Evolutionary conservation across 257 asterid genomes (phyloP).

Genomic region (Solanum pimpinellifolium): DNA sequence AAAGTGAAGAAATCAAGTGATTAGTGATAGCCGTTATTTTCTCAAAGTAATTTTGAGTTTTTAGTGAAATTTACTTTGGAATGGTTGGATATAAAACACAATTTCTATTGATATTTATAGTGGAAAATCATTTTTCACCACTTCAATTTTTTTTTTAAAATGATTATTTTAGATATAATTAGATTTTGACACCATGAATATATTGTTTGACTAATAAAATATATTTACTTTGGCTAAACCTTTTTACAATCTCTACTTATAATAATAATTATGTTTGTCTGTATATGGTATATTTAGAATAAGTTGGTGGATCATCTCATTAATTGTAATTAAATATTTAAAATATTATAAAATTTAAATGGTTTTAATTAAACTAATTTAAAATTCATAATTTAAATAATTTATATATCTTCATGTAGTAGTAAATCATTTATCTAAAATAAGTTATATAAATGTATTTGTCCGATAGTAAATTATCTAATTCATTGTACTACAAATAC

Average conservation of each 20-base stretch:
- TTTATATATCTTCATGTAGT: no score
- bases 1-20: neutral
- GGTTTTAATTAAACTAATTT: neutral
- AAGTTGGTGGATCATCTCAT: neutral
- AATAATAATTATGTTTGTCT: neutral
- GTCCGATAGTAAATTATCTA: neutral
- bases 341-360: no score
- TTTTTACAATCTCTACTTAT: neutral
- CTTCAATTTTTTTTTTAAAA: no score
- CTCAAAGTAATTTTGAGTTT: neutral
- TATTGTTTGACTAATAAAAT: neutral
- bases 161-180: neutral
- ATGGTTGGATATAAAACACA: neutral
- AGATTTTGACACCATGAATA: neutral
- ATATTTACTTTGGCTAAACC: neutral
- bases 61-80: neutral
- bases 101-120: neutral
- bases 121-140: neutral
- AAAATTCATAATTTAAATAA: no score
- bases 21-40: neutral
- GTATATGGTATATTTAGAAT: neutral
- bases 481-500: neutral
- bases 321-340: no score
- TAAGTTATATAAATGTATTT: no score
- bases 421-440: no score